A percentile compares a stretch with the other conserved stretches of the same genome.
Conservation (phyloP, 768 basidiomycete species). For the Russula earlei region DNA sequence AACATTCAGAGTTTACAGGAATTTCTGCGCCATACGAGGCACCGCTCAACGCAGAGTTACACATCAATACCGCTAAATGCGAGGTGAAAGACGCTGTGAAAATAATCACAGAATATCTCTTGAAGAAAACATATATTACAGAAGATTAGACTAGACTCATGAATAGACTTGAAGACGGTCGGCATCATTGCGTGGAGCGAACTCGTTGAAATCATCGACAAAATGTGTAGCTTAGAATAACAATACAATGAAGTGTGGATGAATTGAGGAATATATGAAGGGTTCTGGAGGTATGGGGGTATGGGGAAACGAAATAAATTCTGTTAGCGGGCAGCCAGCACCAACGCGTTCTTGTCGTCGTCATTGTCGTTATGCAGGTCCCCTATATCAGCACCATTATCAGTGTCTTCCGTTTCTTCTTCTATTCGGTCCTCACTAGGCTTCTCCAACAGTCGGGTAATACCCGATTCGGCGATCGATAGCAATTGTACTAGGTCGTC, state of each 20-base stretch:
- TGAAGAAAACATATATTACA: slow-evolving; percentile 39
- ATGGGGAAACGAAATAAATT: not conserved
- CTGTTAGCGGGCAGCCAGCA: slow-evolving; percentile 9
- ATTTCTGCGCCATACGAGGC: slow-evolving; percentile 96
- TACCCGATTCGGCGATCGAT: slow-evolving; percentile 58
- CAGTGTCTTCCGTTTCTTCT: slow-evolving; percentile 49
- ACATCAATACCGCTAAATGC: slow-evolving; percentile 79
- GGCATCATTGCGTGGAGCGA: not conserved
- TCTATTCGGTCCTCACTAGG: slow-evolving; percentile 44
- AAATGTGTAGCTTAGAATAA: not conserved
- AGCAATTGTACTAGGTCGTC: slow-evolving; percentile 74
- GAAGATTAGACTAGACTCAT: slow-evolving; percentile 1
- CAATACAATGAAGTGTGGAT: not conserved
- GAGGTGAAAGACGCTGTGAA: slow-evolving; percentile 72
- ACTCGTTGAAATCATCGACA: not conserved
- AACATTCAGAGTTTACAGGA: slow-evolving; percentile 81
- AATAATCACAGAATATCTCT: slow-evolving; percentile 72
- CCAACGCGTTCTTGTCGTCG: slow-evolving; percentile 3
- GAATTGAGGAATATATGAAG: not conserved
- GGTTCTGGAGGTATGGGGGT: not conserved
- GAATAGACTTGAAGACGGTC: not conserved
- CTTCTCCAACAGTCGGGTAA: slow-evolving; percentile 55
- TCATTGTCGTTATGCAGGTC: not conserved
- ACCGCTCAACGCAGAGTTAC: slow-evolving; percentile 78
- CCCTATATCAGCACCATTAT: not conserved